Base-by-base conservation (phyloP, 1,284 basidiomycete species). In the Ceratobasidium sp. region DNA sequence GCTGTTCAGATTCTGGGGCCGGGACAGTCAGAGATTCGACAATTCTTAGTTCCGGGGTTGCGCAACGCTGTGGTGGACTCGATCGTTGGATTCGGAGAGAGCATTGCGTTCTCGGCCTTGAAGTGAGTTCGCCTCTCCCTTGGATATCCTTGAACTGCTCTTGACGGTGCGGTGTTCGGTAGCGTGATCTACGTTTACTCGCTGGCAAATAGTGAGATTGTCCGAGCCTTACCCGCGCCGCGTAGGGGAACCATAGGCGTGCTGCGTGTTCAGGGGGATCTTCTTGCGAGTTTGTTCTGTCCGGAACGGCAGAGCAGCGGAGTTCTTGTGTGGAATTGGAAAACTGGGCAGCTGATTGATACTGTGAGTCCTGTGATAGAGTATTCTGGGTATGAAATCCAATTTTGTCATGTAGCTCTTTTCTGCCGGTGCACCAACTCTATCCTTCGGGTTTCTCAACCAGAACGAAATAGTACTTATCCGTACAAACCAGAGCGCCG, bases 271-370 rank as follows among this genome's bases (percentile, higher is more conserved):
- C 58, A 51, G 7, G 71, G 71, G 10, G 44, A 63, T 28, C 23
- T 13, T n/a, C 40, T 73, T 13, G 58, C 58, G 1, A 44, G 42
- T 6, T 39, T 73, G 42, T 73, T 73, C 44, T 33, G 26, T 51
- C 60, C 71, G 2, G 71, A 73, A n/a, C 56, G 42, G 42, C 71
- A 60, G 23, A 61, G 44, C 28, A 61, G 42, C 28, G 71, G 42
- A 6, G 71, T 63, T 5, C 20, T 73, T 39, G 6, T 73, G 10
- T 73, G 71, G 71, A 73, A 73, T 33, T 73, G 71, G 71, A 73
- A 33, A 28, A 46, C 42, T 23, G 71, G 69, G 46, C 39, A 20
- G 55, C 44, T 73, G 1, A 63, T 73, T 49, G 71, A 49, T 23
- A 51, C 28, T 12, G 71, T 73, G 44, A 73, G 71, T 49, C 39